Evolutionary conservation across 179 eudicot species (phyloP).

Genomic region (Amaranthus tricolor): DNA sequence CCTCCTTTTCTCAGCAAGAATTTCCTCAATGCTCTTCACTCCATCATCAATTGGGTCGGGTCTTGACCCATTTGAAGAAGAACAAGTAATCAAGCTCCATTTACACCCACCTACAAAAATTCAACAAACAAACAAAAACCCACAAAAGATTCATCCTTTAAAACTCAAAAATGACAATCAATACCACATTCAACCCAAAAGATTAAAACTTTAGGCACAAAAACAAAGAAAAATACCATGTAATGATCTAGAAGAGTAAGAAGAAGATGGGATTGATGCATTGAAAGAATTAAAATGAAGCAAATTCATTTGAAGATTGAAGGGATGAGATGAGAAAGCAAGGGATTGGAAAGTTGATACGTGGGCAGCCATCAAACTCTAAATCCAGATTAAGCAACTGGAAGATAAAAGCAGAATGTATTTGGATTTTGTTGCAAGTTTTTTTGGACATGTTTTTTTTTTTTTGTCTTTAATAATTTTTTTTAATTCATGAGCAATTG

Average conservation of each 20-base stretch:
- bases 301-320: conserved; percentile 11
- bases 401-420: background rate
- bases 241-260: conserved; percentile 21
- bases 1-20: conserved; percentile 56
- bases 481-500: too few relatives aligned
- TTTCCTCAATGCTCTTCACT: conserved; percentile 47
- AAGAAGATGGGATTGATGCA: conserved; percentile 12
- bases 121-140: background rate
- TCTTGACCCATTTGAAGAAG: conserved; percentile 55
- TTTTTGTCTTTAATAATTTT: too few relatives aligned
- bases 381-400: background rate
- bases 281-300: conserved; percentile 16
- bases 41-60: conserved; percentile 46
- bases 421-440: conserved; percentile 12
- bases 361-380: conserved; percentile 43
- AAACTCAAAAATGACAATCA: conserved; percentile 8
- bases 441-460: background rate
- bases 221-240: conserved; percentile 23
- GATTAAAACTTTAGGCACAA: background rate
- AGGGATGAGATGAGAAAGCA: conserved; percentile 30
- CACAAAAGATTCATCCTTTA: background rate
- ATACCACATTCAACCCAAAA: conserved; percentile 12
- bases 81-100: conserved; percentile 48
- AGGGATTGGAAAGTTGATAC: conserved; percentile 33
- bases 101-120: conserved; percentile 24